Percentiles rank a stretch among this genome's conserved stretches.
Conservation (phyloP, 768 basidiomycete species). For the Collybia nuda region DNA sequence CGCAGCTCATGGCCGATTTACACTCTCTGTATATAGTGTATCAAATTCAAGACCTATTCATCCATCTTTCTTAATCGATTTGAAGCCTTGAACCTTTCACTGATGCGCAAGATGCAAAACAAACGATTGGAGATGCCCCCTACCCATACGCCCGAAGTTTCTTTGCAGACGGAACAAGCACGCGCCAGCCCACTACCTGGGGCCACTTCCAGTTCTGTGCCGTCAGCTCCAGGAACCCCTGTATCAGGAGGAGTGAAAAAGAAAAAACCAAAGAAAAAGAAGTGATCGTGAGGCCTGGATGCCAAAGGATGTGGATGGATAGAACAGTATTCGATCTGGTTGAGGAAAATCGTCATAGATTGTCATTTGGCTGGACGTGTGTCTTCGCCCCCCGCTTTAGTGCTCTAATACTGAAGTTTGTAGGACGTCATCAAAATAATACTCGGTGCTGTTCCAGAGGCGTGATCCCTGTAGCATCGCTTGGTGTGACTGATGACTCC, state of each 20-base stretch:
- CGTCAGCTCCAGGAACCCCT: conserved; percentile 23
- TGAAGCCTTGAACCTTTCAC: conserved; percentile 82
- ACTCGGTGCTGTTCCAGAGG: background rate
- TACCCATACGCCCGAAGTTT: conserved; percentile 16
- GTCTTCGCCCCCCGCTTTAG: conserved; percentile 5
- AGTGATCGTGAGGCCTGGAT: conserved; percentile 30
- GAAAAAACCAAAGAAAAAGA: conserved; percentile 84
- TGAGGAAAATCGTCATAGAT: background rate
- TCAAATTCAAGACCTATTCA: conserved; percentile 95
- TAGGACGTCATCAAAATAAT: background rate
- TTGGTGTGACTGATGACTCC: background rate
- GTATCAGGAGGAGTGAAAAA: conserved; percentile 72
- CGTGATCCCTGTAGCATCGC: background rate
- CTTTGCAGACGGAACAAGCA: conserved; percentile 20
- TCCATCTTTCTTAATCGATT: conserved; percentile 96
- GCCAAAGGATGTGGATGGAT: background rate
- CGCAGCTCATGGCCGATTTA: background rate
- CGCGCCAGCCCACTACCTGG: conserved; percentile 26
- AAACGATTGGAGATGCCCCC: conserved; percentile 36
- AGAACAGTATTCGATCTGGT: background rate
- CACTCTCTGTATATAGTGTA: conserved; percentile 54
- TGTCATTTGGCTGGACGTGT: conserved; percentile 6
- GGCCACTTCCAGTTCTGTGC: conserved; percentile 28
- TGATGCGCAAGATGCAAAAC: conserved; percentile 89
- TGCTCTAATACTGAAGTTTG: background rate